Percentiles rank a stretch among this genome's conserved stretches.
Evolutionary conservation across 345 rosid species (phyloP).

Genomic region (Conringia planisiliqua): DNA sequence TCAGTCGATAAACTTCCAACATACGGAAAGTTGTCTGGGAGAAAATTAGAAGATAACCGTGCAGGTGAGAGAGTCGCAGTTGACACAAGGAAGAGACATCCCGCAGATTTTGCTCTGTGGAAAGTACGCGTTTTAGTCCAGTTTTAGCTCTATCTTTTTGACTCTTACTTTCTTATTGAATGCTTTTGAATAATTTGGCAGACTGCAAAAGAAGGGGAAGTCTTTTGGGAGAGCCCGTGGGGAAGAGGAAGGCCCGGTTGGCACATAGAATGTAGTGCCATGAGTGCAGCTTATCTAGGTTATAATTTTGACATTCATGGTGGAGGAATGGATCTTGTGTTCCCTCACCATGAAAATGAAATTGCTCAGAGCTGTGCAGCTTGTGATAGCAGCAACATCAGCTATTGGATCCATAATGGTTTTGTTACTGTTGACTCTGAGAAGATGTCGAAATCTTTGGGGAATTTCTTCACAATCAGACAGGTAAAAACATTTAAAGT

Average conservation of each 20-base stretch:
- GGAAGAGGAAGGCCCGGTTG: conserved; percentile 98
- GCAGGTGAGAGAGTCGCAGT: conserved; percentile 96
- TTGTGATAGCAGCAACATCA: conserved; percentile 63
- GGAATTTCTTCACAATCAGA: conserved; percentile 93
- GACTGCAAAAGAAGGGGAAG: conserved; percentile 88
- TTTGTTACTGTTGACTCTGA: conserved; percentile 93
- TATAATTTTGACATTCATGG: conserved; percentile 88
- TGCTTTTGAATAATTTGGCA: conserved; percentile 28
- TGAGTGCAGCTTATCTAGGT: conserved; percentile 92
- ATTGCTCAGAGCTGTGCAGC: conserved; percentile 98
- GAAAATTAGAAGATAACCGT: conserved; percentile 85
- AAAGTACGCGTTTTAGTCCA: conserved; percentile 40
- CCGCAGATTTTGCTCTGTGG: conserved; percentile 97
- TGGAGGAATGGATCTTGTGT: conserved; percentile 99
- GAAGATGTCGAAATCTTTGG: conserved; percentile 97
- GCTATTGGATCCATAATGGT: conserved; percentile 95
- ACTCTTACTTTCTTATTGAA: neutral
- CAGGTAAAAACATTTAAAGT: conserved; percentile 47
- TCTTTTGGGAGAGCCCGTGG: conserved; percentile 98
- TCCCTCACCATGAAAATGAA: conserved; percentile 98
- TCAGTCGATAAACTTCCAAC: conserved; percentile 68
- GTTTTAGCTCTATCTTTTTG: neutral
- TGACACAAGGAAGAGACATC: conserved; percentile 82
- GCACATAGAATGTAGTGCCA: conserved; percentile 97
- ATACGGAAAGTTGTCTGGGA: conserved; percentile 81